Percentiles rank a stretch among this genome's conserved stretches.
Evolutionary conservation across 164 flowering plant genomes (phyloP).

Genomic region (Berberis thunbergii): DNA sequence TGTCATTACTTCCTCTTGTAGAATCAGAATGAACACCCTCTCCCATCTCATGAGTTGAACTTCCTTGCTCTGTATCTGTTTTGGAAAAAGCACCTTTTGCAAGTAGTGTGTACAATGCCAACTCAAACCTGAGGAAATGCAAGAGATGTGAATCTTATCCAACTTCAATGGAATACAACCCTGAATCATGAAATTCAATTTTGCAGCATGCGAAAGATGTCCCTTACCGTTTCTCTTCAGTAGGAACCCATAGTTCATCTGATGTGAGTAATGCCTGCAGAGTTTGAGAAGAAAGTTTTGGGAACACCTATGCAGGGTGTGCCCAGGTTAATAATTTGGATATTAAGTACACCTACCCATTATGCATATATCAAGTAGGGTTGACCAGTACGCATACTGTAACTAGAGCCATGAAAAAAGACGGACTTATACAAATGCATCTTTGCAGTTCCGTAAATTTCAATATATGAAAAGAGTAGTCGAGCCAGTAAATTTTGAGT

Average conservation of each 20-base stretch:
- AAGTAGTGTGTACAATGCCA: constrained; percentile 70
- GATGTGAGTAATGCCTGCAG: constrained; percentile 82
- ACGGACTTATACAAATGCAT: too few relatives aligned
- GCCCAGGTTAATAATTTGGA: constrained; percentile 7
- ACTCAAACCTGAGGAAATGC: constrained; percentile 59
- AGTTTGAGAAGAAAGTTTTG: constrained; percentile 89
- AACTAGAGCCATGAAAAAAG: too few relatives aligned
- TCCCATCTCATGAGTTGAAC: constrained; percentile 33
- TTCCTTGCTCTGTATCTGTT: constrained; percentile 44
- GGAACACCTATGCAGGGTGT: constrained; percentile 57
- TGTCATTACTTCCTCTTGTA: constrained; percentile 33
- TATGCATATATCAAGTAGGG: too few relatives aligned
- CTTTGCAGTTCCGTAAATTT: too few relatives aligned
- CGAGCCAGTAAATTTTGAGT: too few relatives aligned
- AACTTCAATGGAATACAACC: constrained; percentile 5
- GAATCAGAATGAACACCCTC: constrained; percentile 23
- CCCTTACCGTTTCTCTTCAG: constrained; percentile 84
- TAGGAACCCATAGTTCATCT: constrained; percentile 88
- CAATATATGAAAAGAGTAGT: too few relatives aligned
- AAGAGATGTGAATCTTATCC: neutral
- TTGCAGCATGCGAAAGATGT: neutral
- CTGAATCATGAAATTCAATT: constrained; percentile 2
- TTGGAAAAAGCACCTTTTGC: constrained; percentile 51
- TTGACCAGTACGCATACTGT: too few relatives aligned
- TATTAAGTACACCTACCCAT: neutral